These are phyloP conservation scores for Adansonia rubrostipa DNA, from an alignment of 441 rosid species.

Conservation along the genomic window DNA sequence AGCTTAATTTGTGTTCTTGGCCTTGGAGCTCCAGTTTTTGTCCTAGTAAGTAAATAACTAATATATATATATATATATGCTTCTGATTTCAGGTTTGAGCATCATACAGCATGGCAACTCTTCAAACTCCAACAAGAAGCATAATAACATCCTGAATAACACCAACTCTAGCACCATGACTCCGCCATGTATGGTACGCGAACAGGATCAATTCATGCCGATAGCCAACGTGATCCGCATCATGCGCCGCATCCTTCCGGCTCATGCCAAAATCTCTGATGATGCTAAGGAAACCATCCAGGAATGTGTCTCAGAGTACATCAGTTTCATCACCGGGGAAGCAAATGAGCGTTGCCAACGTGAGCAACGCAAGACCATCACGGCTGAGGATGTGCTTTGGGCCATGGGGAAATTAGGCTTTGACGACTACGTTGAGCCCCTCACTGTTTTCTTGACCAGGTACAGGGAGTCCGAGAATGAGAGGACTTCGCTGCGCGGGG, in stretches of 20 bases:
- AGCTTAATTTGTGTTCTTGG: too few relatives aligned
- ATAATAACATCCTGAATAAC: background rate
- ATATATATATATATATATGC: too few relatives aligned
- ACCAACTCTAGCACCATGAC: conserved; percentile 13
- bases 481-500: conserved; percentile 38
- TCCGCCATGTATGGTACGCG: conserved; percentile 42
- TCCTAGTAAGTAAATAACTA: too few relatives aligned
- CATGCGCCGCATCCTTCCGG: conserved; percentile 71
- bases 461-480: conserved; percentile 61
- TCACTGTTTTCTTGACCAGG: conserved; percentile 49
- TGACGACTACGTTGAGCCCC: conserved; percentile 69
- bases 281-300: conserved; percentile 88
- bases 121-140: conserved; percentile 1
- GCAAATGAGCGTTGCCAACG: conserved; percentile 92
- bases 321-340: conserved; percentile 86
- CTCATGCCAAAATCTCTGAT: conserved; percentile 81
- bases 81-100: conserved; percentile 8
- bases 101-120: background rate
- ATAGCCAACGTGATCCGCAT: conserved; percentile 80
- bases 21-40: too few relatives aligned
- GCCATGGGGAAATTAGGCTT: conserved; percentile 90
- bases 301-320: conserved; percentile 89
- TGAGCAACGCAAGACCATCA: conserved; percentile 87
- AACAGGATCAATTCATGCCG: conserved; percentile 86
- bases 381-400: conserved; percentile 80